phyloP scores from a whole-genome alignment of 164 flowering plant genomes.

The Nymphaea thermarum region DNA sequence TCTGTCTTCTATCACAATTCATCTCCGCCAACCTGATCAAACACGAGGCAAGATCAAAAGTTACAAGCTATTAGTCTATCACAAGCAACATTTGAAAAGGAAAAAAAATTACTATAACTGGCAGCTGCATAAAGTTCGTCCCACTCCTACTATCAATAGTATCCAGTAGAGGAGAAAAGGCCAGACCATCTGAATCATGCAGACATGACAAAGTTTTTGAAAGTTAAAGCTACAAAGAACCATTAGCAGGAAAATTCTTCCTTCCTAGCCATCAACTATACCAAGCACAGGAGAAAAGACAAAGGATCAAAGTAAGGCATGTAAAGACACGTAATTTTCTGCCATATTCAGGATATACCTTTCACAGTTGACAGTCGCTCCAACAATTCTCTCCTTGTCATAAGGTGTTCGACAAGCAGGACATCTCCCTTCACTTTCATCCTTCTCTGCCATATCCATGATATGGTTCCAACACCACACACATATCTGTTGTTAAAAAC shows the following conservation, averaged over 20 bases:
- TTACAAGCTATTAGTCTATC: background rate
- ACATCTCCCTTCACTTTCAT: slow-evolving; percentile 86
- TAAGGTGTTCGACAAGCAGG: slow-evolving; percentile 92
- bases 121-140: background rate
- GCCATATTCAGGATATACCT: slow-evolving; percentile 27
- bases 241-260: too few species aligned
- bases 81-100: background rate
- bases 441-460: slow-evolving; percentile 99
- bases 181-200: background rate
- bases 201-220: background rate
- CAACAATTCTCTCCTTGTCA: slow-evolving; percentile 93
- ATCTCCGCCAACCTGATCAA: slow-evolving; percentile 60
- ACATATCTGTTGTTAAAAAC: slow-evolving; percentile 47
- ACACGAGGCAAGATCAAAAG: background rate
- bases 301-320: background rate
- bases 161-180: background rate
- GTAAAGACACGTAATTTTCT: too few species aligned
- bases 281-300: background rate
- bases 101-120: background rate
- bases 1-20: slow-evolving; percentile 50
- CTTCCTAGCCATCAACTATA: too few species aligned
- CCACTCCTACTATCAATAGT: background rate
- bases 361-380: slow-evolving; percentile 63
- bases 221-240: background rate
- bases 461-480: slow-evolving; percentile 99